Conservation (phyloP, 495 filamentous ascomycete species). For the Aspergillus asperescens region DNA sequence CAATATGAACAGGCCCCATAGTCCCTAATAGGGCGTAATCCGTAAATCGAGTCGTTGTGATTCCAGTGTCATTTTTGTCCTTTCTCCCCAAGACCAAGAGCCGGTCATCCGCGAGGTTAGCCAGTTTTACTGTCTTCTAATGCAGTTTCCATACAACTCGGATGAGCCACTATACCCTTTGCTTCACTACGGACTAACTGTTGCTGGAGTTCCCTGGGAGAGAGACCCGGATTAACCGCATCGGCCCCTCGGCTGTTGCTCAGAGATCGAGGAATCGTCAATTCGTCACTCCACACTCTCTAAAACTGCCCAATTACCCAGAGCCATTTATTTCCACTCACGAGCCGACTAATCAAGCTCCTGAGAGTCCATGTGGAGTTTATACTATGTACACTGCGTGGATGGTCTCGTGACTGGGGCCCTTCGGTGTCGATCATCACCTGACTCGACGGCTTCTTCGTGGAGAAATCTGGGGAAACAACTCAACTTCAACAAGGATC, state of each 20-base stretch:
- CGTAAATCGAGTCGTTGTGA: neutral
- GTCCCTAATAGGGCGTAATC: neutral
- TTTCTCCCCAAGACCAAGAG: constrained; percentile 41
- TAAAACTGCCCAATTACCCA: too few relatives aligned
- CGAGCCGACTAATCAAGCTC: neutral
- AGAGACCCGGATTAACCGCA: constrained; percentile 70
- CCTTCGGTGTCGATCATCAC: neutral
- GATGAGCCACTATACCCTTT: constrained; percentile 64
- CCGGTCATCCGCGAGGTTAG: constrained; percentile 51
- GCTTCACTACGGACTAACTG: constrained; percentile 70
- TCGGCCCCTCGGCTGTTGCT: neutral
- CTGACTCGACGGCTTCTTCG: neutral
- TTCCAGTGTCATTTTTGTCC: neutral
- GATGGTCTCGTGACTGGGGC: too few relatives aligned
- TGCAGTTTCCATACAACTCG: constrained; percentile 53
- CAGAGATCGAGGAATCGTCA: neutral
- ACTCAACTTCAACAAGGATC: neutral
- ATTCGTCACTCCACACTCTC: neutral
- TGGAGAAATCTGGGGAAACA: neutral
- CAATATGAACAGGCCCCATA: constrained; percentile 20
- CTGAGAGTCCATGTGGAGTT: too few relatives aligned
- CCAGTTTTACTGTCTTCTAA: constrained; percentile 55
- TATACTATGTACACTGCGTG: too few relatives aligned
- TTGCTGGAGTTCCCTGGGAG: constrained; percentile 68
- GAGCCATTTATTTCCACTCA: neutral